phyloP scores from a whole-genome alignment of 1,284 basidiomycete species.

The Leucoagaricus sp. region DNA sequence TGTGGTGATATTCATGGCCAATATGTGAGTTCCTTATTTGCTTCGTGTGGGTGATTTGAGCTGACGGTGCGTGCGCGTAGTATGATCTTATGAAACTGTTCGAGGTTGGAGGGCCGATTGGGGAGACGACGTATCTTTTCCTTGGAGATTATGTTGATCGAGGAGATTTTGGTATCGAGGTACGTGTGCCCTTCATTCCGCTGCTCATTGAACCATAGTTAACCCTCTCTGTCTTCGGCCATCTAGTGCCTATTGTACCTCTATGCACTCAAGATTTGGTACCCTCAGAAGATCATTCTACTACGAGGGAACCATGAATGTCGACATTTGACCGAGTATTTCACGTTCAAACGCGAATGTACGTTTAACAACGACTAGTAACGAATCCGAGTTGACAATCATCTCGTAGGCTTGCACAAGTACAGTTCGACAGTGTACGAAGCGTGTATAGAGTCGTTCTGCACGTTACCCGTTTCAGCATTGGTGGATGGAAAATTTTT shows the following conservation, averaged over 20 bases:
- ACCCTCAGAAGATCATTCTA: constrained; percentile 87
- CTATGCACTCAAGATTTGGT: constrained; percentile 93
- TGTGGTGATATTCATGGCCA: constrained; percentile 99
- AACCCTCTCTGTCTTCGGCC: background rate
- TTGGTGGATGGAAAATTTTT: constrained; percentile 97
- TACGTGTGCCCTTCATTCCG: constrained; percentile 34
- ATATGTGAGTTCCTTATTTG: constrained; percentile 62
- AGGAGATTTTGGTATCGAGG: constrained; percentile 95
- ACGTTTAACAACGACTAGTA: constrained; percentile 26
- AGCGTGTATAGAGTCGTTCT: constrained; percentile 91
- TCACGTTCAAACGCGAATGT: constrained; percentile 97
- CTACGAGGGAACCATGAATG: constrained; percentile 99
- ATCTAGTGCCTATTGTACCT: constrained; percentile 83
- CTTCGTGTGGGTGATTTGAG: constrained; percentile 12
- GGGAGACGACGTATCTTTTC: constrained; percentile 92
- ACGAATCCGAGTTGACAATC: background rate
- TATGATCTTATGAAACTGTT: constrained; percentile 99
- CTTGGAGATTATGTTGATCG: constrained; percentile 99
- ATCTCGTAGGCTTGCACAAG: constrained; percentile 80
- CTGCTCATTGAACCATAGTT: background rate
- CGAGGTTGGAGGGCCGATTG: constrained; percentile 90
- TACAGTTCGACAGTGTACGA: constrained; percentile 88
- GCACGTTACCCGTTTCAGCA: constrained; percentile 88
- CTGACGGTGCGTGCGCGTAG: constrained; percentile 41
- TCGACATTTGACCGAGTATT: constrained; percentile 94